Evolutionary conservation across 495 filamentous ascomycete species (phyloP), one percentile per base, ranked within the genome.

Genomic region (Penicillium alfredii): DNA sequence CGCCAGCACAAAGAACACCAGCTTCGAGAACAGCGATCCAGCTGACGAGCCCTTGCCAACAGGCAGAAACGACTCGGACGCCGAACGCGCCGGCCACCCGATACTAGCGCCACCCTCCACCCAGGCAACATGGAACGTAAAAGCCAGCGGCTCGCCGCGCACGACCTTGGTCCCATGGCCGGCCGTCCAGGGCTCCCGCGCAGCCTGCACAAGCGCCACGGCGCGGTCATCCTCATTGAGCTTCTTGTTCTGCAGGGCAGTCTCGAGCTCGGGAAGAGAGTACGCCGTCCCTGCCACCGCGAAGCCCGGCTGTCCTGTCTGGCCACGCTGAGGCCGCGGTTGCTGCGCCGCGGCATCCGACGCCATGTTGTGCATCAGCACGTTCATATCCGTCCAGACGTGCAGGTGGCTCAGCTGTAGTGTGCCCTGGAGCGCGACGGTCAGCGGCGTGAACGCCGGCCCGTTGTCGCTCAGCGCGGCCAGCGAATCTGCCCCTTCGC

Each of bases 391-490:
- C 6, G 88, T 88, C 56, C 80, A 81, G 53, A 98, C 81, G 67
- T 98, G 92, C 44, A 98, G 69, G 56, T 98, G 92, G 51, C 78
- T 84, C 19, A 80, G 71, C 55, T 98, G 90, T 12, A 97, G 72
- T 0, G 85, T 90, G 11, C 92, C 92, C 28, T 88, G 79, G 13
- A 98, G 66, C 7, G 88, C 87, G 48, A 98, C 85, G 6, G 92
- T 85, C 17, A 84, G 53, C 2, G 80, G 80, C 4, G 74, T 81
- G 47, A 79, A 82, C 4, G 64, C 50, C 1, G 61, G 66, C 0
- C 59, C 64, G 25, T 63, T 49, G 13, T 68, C 56, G 11, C 61
- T 56, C n/a, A 65, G 43, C 36, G 57, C 39, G 48, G 60, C 37
- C 30, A 63, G 40, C 17, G 46, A 36, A 31, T 47, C 44, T 24